Evolutionary conservation across 495 filamentous ascomycete species (phyloP), one percentile per base, ranked within the genome.

Genomic region (Aspergillus biplanus): DNA sequence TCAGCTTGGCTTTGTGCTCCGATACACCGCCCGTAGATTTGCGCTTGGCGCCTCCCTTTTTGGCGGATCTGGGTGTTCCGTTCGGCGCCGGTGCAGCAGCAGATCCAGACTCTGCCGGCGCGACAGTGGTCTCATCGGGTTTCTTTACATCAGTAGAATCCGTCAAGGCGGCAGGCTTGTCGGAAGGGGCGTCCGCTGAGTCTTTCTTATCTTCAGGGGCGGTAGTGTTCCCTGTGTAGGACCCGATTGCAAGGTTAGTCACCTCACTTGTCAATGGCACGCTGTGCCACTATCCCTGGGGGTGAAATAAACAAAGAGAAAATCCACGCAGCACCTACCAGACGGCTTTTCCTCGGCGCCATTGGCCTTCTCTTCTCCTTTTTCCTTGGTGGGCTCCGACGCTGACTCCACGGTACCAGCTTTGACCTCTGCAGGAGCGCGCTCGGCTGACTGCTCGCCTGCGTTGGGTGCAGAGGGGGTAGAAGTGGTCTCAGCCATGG

Each of bases 1-100:
- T 93, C 46, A 93, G 80, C 82, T 93, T 95, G 52, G 72, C 76
- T 77, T 91, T 92, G 74, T 88, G 82, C 57, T 87, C 88, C 9
- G 87, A 83, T 32, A 85, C 80, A 58, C 85, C 88, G 18, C 73
- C 81, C 16, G 85, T 84, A 32, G 89, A 91, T 80, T 92, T 94
- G 73, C 92, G 82, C 73, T 80, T 83, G 32, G 80, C 71, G 50
- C 65, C 63, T 54, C 63, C 63, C 64, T 82, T 81, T 69, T 82
- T 82, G n/a, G 77, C 67, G 9, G 77, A 70, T 13, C 77, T 72
- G 56, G 82, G 76, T 32, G 80, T 76, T 64, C 80, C 81, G 69
- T 83, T 83, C 35, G 75, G 69, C 61, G 71, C 69, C 53, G 71
- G 58, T n/a, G 66, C 67, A 34, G 63, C 42, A 33, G 69, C 65